Evolutionary conservation across 176 grass and related monocot species (phyloP), one percentile per base, ranked within the genome.

Genomic region (Dendrocalamus sinicus): DNA sequence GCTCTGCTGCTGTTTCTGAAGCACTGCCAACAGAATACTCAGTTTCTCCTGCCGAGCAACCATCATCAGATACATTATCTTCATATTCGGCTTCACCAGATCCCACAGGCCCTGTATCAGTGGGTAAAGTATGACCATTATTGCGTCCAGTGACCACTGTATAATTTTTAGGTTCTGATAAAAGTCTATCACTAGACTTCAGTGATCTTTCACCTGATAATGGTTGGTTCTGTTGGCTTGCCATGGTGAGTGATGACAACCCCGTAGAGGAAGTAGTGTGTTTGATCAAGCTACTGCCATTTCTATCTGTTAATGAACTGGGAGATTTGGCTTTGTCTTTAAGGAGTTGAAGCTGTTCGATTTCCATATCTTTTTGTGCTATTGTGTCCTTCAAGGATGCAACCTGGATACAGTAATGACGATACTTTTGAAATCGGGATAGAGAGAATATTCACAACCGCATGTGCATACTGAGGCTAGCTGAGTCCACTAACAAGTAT

Each of bases 371-470:
- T 83, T 99, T 99, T 51, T 69, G 93, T 67, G 87, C 73, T 91
- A 96, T 77, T 41, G 90, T 90, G 62, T 94, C 97, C 81, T 96
- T 99, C 67, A 99, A 90, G 86, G 85, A 99, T 78, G 92, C 83
- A 83, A 99, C 97, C 97, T 99, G 86, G 53, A 90, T 55, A 74
- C 46, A 57, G 74, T 20, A 63, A 53, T 4, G 16, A 82, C 35
- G 37, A 75, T 12, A 79, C 8, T 68, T 76, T n/a, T 63, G 24
- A 86, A 79, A 86, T 54, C 43, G 3, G 82, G n/a, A 75, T 46
- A 70, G 69, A 70, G 26, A 77, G n/a, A 76, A 70, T 51, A 60
- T 70, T 54, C 32, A 70, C 48, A 23, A 81, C 28, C 22, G 20
- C 62, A 60, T 9, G 41, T 45, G 23, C 45, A 61, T 24, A 6